Percentiles rank a stretch among this genome's conserved stretches.
Evolutionary conservation across 345 rosid genomes (phyloP).

Genomic region (Eucalyptus decipiens): DNA sequence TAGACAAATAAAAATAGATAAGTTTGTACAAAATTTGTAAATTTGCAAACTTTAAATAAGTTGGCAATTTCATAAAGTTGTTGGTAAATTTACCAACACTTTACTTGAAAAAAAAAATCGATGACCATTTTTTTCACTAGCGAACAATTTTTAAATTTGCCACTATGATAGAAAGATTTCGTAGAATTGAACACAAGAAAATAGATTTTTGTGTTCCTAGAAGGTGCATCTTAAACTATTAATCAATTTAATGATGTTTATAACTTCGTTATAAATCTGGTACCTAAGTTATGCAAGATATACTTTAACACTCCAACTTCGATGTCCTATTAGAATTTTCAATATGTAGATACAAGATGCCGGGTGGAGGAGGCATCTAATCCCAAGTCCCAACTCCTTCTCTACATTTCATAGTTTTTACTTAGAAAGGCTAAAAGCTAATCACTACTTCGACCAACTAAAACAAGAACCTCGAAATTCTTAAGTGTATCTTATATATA

Average conservation of each 20-base stretch:
- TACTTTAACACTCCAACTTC: neutral
- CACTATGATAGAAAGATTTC: neutral
- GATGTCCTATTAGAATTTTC: neutral
- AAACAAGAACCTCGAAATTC: neutral
- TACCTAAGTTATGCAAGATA: neutral
- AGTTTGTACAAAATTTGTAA: neutral
- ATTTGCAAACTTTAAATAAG: neutral
- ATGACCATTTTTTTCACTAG: neutral
- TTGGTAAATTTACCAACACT: neutral
- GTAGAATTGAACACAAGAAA: neutral
- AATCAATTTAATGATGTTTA: neutral
- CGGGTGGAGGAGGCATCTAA: neutral
- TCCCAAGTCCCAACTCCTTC: neutral
- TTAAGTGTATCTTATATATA: neutral
- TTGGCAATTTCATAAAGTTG: neutral
- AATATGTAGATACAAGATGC: neutral
- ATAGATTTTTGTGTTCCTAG: neutral
- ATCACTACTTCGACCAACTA: neutral
- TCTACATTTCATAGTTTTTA: neutral
- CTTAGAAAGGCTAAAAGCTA: neutral
- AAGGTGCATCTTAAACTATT: neutral
- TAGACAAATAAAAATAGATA: neutral
- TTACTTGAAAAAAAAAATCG: neutral
- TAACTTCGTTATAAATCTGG: neutral
- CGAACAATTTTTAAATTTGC: neutral